Conservation (phyloP, 768 basidiomycete genomes). For the Cystobasidium tubakii region DNA sequence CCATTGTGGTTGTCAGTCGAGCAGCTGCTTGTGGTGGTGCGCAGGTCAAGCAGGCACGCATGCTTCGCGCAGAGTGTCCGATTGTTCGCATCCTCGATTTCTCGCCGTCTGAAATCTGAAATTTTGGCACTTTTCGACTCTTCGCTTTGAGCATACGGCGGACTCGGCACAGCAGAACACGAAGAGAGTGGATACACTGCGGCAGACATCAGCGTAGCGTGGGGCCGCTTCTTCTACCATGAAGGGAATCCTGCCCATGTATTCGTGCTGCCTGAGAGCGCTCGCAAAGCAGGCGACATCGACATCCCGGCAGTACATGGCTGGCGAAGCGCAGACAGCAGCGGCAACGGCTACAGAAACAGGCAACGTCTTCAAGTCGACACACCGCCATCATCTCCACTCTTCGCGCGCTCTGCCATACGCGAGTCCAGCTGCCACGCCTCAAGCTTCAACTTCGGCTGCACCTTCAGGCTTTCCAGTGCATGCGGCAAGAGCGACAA, state of each 20-base stretch:
- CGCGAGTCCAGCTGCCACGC: background rate
- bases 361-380: background rate
- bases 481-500: background rate
- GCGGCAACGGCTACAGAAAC: background rate
- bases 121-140: background rate
- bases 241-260: slow-evolving; percentile 3
- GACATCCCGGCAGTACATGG: background rate
- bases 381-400: background rate
- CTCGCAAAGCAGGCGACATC: slow-evolving; percentile 2
- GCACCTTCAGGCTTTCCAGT: background rate
- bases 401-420: background rate
- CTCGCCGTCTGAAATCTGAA: background rate
- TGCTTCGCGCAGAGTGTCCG: too few species aligned
- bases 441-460: background rate
- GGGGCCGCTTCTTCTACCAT: background rate
- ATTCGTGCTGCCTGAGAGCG: background rate
- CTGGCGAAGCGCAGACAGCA: background rate
- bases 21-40: too few species aligned
- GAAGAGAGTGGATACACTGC: too few species aligned
- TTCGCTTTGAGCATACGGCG: background rate
- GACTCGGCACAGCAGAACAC: too few species aligned
- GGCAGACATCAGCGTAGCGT: too few species aligned
- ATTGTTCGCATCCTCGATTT: background rate
- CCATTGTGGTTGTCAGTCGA: background rate
- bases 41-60: too few species aligned